These are phyloP conservation scores for Boechera divaricarpa DNA, from an alignment of 345 rosid genomes.

Conservation along the genomic window DNA sequence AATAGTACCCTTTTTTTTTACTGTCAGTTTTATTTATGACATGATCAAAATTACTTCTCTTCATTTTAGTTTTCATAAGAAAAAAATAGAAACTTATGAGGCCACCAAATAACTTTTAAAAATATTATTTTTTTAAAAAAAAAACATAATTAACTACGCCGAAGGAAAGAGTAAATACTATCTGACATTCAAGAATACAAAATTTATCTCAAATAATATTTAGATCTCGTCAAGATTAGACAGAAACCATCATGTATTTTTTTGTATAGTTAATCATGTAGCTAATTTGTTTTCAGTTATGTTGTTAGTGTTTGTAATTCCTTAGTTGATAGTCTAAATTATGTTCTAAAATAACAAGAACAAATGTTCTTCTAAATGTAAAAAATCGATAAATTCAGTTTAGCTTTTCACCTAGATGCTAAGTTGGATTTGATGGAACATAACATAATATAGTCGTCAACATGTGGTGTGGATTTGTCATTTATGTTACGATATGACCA, in stretches of 20 bases:
- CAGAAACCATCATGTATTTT: background rate
- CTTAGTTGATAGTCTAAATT: background rate
- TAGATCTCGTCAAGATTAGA: background rate
- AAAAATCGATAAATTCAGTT: slow-evolving; percentile 18
- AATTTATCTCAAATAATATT: background rate
- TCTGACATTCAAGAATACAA: background rate
- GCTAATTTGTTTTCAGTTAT: background rate
- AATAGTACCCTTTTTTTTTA: background rate
- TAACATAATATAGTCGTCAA: slow-evolving; percentile 41
- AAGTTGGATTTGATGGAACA: slow-evolving; percentile 48
- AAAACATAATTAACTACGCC: background rate
- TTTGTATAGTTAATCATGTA: background rate
- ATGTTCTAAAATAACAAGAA: slow-evolving; percentile 1
- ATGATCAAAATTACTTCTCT: background rate
- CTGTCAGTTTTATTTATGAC: background rate
- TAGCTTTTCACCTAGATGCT: slow-evolving; percentile 35
- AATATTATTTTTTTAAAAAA: no score
- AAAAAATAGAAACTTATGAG: background rate
- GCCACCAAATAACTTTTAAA: background rate
- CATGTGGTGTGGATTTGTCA: slow-evolving; percentile 45
- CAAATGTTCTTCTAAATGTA: background rate
- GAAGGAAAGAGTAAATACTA: no score
- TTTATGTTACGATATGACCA: slow-evolving; percentile 41
- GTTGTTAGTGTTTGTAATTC: slow-evolving; percentile 1
- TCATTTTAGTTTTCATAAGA: background rate